Conservation (phyloP, 441 rosid species). For the Gossypium davidsonii region DNA sequence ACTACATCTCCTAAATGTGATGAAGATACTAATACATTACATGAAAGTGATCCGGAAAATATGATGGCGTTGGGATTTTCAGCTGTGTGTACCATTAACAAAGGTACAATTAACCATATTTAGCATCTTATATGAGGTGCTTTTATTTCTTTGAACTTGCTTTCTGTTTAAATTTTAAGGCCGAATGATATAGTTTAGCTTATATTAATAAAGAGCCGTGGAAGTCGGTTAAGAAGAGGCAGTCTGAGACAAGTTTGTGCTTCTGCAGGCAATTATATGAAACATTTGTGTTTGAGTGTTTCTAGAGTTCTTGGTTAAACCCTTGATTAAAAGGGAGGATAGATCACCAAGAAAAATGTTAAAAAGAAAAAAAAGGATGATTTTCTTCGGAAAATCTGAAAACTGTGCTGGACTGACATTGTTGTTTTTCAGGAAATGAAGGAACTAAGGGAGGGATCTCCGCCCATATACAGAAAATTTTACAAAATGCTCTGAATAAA, state of each 20-base stretch:
- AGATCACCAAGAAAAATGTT: not conserved
- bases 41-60: constrained; percentile 22
- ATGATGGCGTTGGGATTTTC: constrained; percentile 23
- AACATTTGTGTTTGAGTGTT: not conserved
- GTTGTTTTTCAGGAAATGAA: constrained; percentile 21
- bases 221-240: not conserved
- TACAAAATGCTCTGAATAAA: constrained; percentile 25
- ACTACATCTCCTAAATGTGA: constrained; percentile 37
- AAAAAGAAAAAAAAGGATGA: not conserved
- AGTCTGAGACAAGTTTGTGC: not conserved
- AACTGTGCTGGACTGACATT: not conserved
- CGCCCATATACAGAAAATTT: constrained; percentile 26
- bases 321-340: not conserved
- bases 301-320: not conserved
- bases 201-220: not conserved
- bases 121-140: not conserved
- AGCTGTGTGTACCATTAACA: constrained; percentile 17
- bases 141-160: not conserved
- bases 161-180: not conserved
- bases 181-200: not conserved
- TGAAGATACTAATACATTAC: constrained; percentile 22
- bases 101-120: constrained; percentile 28
- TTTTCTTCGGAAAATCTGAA: not conserved
- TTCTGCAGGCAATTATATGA: not conserved
- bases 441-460: constrained; percentile 26